Conservation (phyloP, 306 rosid genomes). For the Hippophae rhamnoides region DNA sequence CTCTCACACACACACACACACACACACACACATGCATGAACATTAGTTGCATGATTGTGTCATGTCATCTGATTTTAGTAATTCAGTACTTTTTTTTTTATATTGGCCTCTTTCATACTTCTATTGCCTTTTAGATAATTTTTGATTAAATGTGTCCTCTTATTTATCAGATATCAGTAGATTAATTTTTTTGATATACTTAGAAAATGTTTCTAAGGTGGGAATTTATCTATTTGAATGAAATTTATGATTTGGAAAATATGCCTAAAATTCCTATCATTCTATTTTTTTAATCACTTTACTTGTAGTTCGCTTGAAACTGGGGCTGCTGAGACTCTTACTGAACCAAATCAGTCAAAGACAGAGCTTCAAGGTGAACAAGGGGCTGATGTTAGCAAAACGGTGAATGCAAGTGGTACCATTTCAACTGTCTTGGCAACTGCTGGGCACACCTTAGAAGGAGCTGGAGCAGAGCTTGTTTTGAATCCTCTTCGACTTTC, state of each 20-base stretch:
- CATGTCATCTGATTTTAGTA: no score
- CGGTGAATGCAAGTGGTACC: conserved; percentile 28
- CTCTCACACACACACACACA: no score
- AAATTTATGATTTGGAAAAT: not conserved
- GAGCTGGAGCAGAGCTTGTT: conserved; percentile 71
- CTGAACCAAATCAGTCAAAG: conserved; percentile 41
- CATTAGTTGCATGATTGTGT: no score
- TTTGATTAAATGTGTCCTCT: no score
- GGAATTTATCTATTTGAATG: not conserved
- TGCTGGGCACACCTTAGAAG: conserved; percentile 86
- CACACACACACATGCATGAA: no score
- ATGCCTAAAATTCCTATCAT: conserved; percentile 3
- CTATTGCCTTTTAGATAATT: not conserved
- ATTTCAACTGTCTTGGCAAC: conserved; percentile 45
- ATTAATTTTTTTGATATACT: no score
- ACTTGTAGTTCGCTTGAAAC: conserved; percentile 32
- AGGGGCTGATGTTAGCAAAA: conserved; percentile 31
- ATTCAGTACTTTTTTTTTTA: not conserved
- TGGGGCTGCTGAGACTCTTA: conserved; percentile 31
- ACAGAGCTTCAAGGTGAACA: conserved; percentile 24
- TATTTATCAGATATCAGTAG: no score
- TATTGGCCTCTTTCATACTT: not conserved
- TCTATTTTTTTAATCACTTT: conserved; percentile 9
- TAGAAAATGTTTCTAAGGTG: no score
- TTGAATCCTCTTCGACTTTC: conserved; percentile 91